Conservation (phyloP, 1,284 basidiomycete genomes). For the Ustilago cynodontis region DNA sequence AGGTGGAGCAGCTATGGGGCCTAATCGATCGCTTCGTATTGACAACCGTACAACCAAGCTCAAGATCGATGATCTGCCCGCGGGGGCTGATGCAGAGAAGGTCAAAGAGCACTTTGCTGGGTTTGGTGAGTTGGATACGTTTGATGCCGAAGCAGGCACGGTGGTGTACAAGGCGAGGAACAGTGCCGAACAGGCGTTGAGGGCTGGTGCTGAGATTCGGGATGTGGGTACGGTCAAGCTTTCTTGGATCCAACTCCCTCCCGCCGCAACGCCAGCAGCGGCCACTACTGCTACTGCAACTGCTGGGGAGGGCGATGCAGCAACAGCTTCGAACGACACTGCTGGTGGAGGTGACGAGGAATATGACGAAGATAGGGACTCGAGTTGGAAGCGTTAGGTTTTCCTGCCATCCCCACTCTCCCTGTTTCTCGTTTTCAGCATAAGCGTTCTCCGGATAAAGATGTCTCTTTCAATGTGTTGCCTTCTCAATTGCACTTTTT, state of each 20-base stretch:
- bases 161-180: slow-evolving; percentile 58
- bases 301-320: not conserved
- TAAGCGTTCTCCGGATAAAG: no score
- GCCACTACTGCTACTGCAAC: slow-evolving; percentile 5
- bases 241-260: slow-evolving; percentile 57
- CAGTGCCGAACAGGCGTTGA: slow-evolving; percentile 60
- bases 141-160: slow-evolving; percentile 37
- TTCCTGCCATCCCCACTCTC: not conserved
- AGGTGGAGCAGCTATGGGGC: slow-evolving; percentile 73
- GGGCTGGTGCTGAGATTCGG: slow-evolving; percentile 57
- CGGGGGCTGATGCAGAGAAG: slow-evolving; percentile 73
- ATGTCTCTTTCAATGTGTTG: not conserved
- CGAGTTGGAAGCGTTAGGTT: slow-evolving; percentile 60
- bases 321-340: not conserved
- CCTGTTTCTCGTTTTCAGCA: not conserved
- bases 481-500: slow-evolving; percentile 9
- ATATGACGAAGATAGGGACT: slow-evolving; percentile 53
- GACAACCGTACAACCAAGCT: slow-evolving; percentile 90
- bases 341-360: slow-evolving; percentile 32
- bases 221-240: slow-evolving; percentile 61
- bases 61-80: slow-evolving; percentile 77
- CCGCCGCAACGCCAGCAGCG: slow-evolving; percentile 2
- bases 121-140: slow-evolving; percentile 57
- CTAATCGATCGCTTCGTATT: slow-evolving; percentile 78
- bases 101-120: slow-evolving; percentile 80